Evolutionary conservation across 2,329 filamentous ascomycete species (phyloP).

Genomic region (Hymenoscyphus linearis): DNA sequence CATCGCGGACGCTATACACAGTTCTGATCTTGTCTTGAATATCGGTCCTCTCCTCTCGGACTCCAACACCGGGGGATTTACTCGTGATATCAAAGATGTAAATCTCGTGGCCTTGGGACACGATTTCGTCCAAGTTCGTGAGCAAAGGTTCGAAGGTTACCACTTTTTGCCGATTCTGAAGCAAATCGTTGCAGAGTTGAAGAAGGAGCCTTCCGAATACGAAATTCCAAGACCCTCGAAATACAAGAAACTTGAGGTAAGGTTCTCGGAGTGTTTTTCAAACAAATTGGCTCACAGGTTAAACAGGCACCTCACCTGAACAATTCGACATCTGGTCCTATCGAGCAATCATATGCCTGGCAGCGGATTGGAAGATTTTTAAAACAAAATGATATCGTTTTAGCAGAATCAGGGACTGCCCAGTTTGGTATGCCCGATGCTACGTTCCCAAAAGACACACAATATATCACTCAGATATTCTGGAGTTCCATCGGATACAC

Average conservation of each 20-base stretch:
- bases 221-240: conserved; percentile 11
- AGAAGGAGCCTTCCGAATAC: conserved; percentile 16
- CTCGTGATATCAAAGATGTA: conserved; percentile 33
- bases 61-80: conserved; percentile 40
- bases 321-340: conserved; percentile 30
- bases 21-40: conserved; percentile 40
- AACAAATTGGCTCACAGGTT: neutral
- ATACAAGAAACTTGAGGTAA: conserved; percentile 14
- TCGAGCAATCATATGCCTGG: conserved; percentile 47
- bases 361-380: conserved; percentile 42
- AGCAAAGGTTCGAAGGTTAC: conserved; percentile 21
- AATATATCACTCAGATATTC: conserved; percentile 46
- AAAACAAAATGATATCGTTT: conserved; percentile 47
- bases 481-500: conserved; percentile 59
- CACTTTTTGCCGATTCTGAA: conserved; percentile 71
- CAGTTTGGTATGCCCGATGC: conserved; percentile 48
- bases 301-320: conserved; percentile 18
- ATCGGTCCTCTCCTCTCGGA: conserved; percentile 43
- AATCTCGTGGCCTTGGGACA: conserved; percentile 19
- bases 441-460: conserved; percentile 43
- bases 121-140: conserved; percentile 24
- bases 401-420: conserved; percentile 54
- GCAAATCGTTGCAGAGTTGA: conserved; percentile 48
- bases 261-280: neutral
- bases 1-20: conserved; percentile 35